A percentile compares a stretch with the other conserved stretches of the same genome.
Conservation (phyloP, 306 rosid species). For the Castanea crenata region DNA sequence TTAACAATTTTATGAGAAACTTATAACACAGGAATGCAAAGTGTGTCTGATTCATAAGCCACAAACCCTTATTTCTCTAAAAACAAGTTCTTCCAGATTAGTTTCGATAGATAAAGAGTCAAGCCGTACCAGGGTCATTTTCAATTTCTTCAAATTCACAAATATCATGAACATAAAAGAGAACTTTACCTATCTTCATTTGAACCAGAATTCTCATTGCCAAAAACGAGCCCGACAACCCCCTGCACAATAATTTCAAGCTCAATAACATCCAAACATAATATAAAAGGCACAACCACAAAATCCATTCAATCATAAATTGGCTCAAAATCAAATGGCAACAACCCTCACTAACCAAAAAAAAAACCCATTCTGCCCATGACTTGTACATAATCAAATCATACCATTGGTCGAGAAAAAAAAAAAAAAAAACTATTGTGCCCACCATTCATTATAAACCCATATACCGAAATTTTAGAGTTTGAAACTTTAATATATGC, state of each 20-base stretch:
- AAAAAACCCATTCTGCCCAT: neutral
- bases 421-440: neutral
- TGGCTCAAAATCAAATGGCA: constrained; percentile 6
- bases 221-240: constrained; percentile 85
- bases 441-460: neutral
- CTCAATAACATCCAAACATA: neutral
- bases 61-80: neutral
- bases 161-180: neutral
- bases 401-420: neutral
- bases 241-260: constrained; percentile 45
- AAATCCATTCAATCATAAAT: neutral
- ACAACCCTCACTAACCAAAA: neutral
- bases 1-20: neutral
- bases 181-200: constrained; percentile 70
- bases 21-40: neutral
- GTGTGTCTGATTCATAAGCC: constrained; percentile 2
- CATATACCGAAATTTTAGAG: neutral
- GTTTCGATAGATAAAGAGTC: neutral
- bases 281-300: neutral
- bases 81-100: constrained; percentile 3
- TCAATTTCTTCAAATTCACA: neutral
- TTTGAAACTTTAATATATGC: neutral
- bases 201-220: constrained; percentile 74
- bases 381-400: neutral
- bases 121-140: neutral